Evolutionary conservation across 495 filamentous ascomycete genomes (phyloP), one percentile per base, ranked within the genome.

Genomic region (Rhypophila decipiens): DNA sequence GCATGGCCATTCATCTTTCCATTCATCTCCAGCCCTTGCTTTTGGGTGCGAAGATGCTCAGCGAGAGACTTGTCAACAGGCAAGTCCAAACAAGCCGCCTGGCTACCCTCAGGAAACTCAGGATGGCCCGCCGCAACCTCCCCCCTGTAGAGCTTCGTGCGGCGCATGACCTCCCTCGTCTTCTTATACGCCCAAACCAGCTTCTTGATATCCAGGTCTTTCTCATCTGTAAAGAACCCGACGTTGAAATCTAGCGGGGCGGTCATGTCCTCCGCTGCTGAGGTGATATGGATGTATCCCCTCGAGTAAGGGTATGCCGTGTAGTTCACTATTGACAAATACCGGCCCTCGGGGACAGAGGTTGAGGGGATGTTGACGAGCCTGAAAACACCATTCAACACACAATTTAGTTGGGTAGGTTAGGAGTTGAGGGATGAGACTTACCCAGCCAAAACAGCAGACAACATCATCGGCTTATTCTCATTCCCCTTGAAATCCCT

Each of bases 271-370:
- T 63, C 47, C 5, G 60, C 52, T 11, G 70, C 59, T 2, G 63
- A 57, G 10, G 67, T 77, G 53, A 83, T 77, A 55, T 82, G 79
- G 21, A 82, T 59, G 42, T 67, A 62, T 3, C 79, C 79, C 1
- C 78, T 76, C 5, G 77, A 78, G 44, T 71, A 72, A 8, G 79
- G 77, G 53, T 82, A 78, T 19, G 63, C 57, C 4, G 70, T 71
- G 51, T 64, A 79, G 10, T 52, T 47, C 17, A 47, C 61, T 0
- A 66, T 38, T 1, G 64, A 67, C 53, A 52, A 19, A 45, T 52
- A 58, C 13, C 39, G 41, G 12, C 38, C 49, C 2, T 19, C 37
- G 11, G 46, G 34, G 1, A 37, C 22, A n/a, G 22, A 15, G 4
- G 17, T n/a, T 5, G n/a, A 33, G 39, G 42, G 43, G 24, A 43